Evolutionary conservation across 805 yeast genomes (phyloP).

Genomic region (Kockiozyma suomiensis): DNA sequence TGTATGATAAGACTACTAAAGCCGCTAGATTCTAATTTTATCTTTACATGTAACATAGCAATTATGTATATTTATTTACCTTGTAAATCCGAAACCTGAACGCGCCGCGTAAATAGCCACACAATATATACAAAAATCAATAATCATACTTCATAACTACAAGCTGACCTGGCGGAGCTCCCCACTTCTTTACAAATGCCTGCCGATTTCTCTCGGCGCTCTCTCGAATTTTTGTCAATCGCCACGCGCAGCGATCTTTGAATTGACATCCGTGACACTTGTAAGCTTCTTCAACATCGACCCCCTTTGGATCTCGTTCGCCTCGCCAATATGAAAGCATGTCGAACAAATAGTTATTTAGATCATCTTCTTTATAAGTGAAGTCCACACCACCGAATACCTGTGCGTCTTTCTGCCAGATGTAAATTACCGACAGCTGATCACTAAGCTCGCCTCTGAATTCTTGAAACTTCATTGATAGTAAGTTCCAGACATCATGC

Average conservation of each 20-base stretch:
- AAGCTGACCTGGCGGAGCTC: slow-evolving; percentile 8
- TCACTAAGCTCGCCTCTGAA: slow-evolving; percentile 14
- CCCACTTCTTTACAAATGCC: slow-evolving; percentile 14
- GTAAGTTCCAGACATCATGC: slow-evolving; percentile 20
- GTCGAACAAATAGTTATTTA: background rate
- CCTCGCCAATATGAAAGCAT: slow-evolving; percentile 28
- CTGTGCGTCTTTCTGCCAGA: slow-evolving; percentile 21
- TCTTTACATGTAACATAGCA: no score
- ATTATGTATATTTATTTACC: no score
- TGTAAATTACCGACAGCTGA: slow-evolving; percentile 20
- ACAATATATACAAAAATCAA: background rate
- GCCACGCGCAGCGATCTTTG: slow-evolving; percentile 25
- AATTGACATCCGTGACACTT: slow-evolving; percentile 31
- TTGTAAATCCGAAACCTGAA: background rate
- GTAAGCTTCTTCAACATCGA: slow-evolving; percentile 32
- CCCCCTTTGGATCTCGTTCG: slow-evolving; percentile 31
- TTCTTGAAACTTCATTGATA: slow-evolving; percentile 14
- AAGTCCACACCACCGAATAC: slow-evolving; percentile 26
- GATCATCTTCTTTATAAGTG: slow-evolving; percentile 11
- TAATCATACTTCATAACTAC: slow-evolving; percentile 4
- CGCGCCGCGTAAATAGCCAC: background rate
- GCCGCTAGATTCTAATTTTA: slow-evolving; percentile 29
- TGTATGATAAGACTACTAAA: slow-evolving; percentile 53
- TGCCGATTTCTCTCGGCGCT: slow-evolving; percentile 17
- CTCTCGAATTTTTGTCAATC: slow-evolving; percentile 21